Evolutionary conservation across 495 filamentous ascomycete genomes (phyloP), one percentile per base, ranked within the genome.

Genomic region (Pseudoneurospora amorphoporcata): DNA sequence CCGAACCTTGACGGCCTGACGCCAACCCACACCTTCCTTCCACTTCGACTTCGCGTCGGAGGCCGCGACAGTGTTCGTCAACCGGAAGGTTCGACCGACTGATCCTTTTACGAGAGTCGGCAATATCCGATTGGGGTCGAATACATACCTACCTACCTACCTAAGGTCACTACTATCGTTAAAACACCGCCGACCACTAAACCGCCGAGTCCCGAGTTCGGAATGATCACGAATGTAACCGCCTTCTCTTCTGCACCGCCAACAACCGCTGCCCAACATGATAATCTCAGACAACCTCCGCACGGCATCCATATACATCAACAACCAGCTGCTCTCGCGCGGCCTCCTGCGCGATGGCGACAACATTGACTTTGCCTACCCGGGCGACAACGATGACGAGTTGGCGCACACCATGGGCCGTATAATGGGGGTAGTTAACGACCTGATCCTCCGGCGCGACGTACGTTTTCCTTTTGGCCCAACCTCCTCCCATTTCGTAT

Each of bases 301-400:
- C 75, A 93, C 93, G 72, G 95, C 95, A 37, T 97, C 95, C 71
- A 88, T 89, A 68, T 98, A 98, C 82, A 92, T 99, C 83, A 99
- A 99, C 84, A 97, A 98, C 80, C 90, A 97, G 72, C 86, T 99
- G 39, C 88, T 97, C 41, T 93, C 95, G 4, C 90, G 95, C 47
- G 95, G 95, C 23, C 86, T 99, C 29, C 83, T 98, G 12, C 91
- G 92, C 77, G 91, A 92, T 89, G 92, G 93, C 75, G 86, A 88
- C 72, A 87, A 87, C 39, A 95, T 99, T 80, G 89, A 97, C 78
- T 99, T 98, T 79, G 90, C 92, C 73, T 82, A 88, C 39, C 93
- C 93, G 16, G 53, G 90, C 68, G 87, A 88, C 73, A 86, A 84
- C 69, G 89, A 91, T 39, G 89, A 87, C 29, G 89, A 88, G 35